phyloP scores from a whole-genome alignment of 2,329 filamentous ascomycete genomes.

The Fusarium pseudonygamai region DNA sequence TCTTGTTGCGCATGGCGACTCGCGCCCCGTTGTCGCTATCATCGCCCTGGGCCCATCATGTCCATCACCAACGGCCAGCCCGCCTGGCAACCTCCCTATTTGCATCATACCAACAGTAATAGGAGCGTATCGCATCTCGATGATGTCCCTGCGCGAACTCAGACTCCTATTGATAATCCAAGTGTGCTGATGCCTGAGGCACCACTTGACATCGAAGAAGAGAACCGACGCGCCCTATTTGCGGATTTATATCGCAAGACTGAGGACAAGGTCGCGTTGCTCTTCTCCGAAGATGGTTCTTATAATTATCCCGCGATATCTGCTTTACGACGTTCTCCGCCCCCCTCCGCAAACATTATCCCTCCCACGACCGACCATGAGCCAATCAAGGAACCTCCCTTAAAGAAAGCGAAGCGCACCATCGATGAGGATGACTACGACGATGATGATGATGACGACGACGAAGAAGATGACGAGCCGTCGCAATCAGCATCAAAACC shows the following conservation, averaged over 20 bases:
- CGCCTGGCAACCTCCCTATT: constrained; percentile 69
- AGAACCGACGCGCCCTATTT: constrained; percentile 78
- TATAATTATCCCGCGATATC: constrained; percentile 64
- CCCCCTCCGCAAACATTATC: constrained; percentile 53
- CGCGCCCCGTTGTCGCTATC: constrained; percentile 58
- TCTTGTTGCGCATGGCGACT: constrained; percentile 66
- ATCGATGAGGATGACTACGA: constrained; percentile 89
- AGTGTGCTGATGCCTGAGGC: constrained; percentile 68
- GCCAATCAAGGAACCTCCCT: constrained; percentile 67
- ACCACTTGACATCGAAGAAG: constrained; percentile 70
- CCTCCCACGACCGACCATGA: constrained; percentile 68
- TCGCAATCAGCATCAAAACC: constrained; percentile 63
- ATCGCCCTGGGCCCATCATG: constrained; percentile 66
- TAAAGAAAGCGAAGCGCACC: constrained; percentile 78
- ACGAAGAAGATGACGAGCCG: constrained; percentile 69
- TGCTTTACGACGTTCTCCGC: constrained; percentile 58
- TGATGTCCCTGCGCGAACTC: constrained; percentile 64
- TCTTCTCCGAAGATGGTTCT: constrained; percentile 72
- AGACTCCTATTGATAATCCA: constrained; percentile 61
- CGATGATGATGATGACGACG: constrained; percentile 81
- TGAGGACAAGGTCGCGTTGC: constrained; percentile 77
- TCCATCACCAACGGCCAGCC: constrained; percentile 73
- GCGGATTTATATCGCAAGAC: constrained; percentile 79
- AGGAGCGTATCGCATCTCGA: constrained; percentile 67
- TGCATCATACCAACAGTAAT: constrained; percentile 58